These are phyloP conservation scores for Lachnum nothofagi DNA, from an alignment of 2,329 filamentous ascomycete genomes.

Conservation along the genomic window DNA sequence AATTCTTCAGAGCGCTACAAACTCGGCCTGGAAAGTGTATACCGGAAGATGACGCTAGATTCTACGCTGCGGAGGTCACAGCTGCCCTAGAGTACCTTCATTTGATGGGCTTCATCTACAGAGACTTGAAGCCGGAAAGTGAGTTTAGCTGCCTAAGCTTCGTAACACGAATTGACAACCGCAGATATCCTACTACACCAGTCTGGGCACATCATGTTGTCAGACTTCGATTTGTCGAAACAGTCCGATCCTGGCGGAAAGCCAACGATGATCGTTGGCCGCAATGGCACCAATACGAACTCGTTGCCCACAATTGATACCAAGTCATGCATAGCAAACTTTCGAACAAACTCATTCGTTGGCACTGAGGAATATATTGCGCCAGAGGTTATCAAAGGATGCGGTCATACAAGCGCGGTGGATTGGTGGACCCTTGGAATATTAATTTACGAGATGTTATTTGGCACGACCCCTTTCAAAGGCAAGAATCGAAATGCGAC, in stretches of 20 bases:
- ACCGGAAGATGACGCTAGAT: slow-evolving; percentile 90
- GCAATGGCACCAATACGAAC: slow-evolving; percentile 75
- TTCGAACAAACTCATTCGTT: slow-evolving; percentile 96
- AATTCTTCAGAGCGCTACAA: slow-evolving; percentile 95
- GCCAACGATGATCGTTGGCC: slow-evolving; percentile 91
- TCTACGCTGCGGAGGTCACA: slow-evolving; percentile 96
- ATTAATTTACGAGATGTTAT: slow-evolving; percentile 97
- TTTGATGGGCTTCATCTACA: slow-evolving; percentile 98
- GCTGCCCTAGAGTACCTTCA: slow-evolving; percentile 95
- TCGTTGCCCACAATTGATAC: slow-evolving; percentile 96
- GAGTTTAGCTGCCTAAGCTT: slow-evolving; percentile 37
- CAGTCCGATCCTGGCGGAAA: slow-evolving; percentile 94
- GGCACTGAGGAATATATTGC: slow-evolving; percentile 99
- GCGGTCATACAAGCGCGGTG: slow-evolving; percentile 94
- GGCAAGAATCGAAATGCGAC: slow-evolving; percentile 98
- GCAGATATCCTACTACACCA: slow-evolving; percentile 94
- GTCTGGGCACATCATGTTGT: slow-evolving; percentile 99
- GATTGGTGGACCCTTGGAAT: slow-evolving; percentile 99
- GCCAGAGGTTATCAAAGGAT: slow-evolving; percentile 97
- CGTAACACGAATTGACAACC: slow-evolving; percentile 34
- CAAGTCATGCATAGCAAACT: slow-evolving; percentile 96
- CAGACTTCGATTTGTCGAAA: slow-evolving; percentile 96
- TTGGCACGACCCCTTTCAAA: slow-evolving; percentile 97
- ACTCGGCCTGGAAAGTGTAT: slow-evolving; percentile 96
- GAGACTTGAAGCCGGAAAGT: slow-evolving; percentile 96